Base-by-base conservation (phyloP, 2,329 filamentous ascomycete species). In the Coleophoma crateriformis region DNA sequence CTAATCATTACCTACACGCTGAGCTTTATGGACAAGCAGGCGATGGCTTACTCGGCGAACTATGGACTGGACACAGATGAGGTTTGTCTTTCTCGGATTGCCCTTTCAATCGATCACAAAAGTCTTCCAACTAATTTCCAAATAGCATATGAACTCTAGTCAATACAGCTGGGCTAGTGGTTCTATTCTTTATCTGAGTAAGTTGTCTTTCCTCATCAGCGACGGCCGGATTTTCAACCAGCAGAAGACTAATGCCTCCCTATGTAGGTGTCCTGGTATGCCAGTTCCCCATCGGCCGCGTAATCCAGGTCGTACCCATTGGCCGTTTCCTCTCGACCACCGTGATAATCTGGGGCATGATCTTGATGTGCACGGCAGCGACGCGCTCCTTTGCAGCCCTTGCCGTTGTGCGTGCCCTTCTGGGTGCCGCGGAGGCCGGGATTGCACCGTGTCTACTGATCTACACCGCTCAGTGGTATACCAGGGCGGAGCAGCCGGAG, bases 301-400 rank as follows among this genome's bases (percentile, higher is more conserved):
- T 76, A 3, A 68, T 78, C 0, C 74, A 77, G 37, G 74, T 75
- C 52, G 54, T 77, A 0, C 77, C 76, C 0, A 74, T 72, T 0
- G 77, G 77, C 8, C 78, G 78, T 53, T 71, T 80, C 20, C 69
- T 77, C 19, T 70, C 68, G 1, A 61, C 59, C 1, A 73, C 78
- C 50, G 71, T 82, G 64, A 71, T 4, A 1, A n/a, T 27, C 17
- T 82, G 78, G 78, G 78, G 77, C 0, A 51, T 65, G 1, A 63
- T 68, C 0, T 66, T 78, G 1, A 40, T 72, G 17, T 46, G 48
- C 37, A 58, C 56, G 50, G 43, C 58, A 6, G 59, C 59, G 3
- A 50, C 53, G 4, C 50, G 59, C 47, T 61, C 72, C 53, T 79
- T 73, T 52, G 68, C 66, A 3, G 54, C 53, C 20, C 45, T 59